Base-by-base conservation (phyloP, 163 green algal genomes). In the Scenedesmus sp. region DNA sequence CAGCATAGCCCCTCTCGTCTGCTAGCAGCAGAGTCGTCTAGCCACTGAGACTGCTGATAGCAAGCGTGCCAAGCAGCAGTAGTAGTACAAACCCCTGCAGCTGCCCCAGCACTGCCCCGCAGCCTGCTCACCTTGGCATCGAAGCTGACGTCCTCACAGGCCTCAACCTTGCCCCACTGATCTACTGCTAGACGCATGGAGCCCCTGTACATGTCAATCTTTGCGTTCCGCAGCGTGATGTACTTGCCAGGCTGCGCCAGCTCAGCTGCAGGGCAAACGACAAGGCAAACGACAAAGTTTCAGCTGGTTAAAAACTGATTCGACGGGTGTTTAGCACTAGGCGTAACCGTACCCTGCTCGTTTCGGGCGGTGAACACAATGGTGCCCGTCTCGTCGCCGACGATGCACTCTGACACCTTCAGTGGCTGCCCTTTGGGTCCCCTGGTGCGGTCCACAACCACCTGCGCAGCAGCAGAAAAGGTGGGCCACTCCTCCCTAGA, bases 171-270 rank as follows among this genome's bases (percentile, higher is more conserved):
- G 40, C 96, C 95, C 85, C 86, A 96, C 88, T 95, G 91, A 70
- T 97, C 91, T 30, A 92, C 89, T 49, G 83, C 82, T 59, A 99
- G 92, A 12, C 97, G 94, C 97, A 99, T 98, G 42, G 94, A 97
- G 22, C 96, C 96, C 18, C 94, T 94, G 82, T 95, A 98, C 95
- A 99, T 98, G 70, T 99, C 97, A 20, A 99, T 94, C 88, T 98
- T 98, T 24, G 97, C 97, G 88, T 97, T 97, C 40, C 90, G 92
- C 51, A 99, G 91, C 0, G 90, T 95, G 5, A 99, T 33, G 56
- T 94, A 97, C 0, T 91, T 91, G 40, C 96, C 97, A 24, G 92
- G 78, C 61, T 94, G 86, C 2, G 95, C 90, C 20, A 97, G 80
- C 42, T 99, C 97, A 44, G 97, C 97, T 99, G 96, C 92, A 85